Base-by-base conservation (phyloP, 768 basidiomycete species). In the Tephrocybe sp. region DNA sequence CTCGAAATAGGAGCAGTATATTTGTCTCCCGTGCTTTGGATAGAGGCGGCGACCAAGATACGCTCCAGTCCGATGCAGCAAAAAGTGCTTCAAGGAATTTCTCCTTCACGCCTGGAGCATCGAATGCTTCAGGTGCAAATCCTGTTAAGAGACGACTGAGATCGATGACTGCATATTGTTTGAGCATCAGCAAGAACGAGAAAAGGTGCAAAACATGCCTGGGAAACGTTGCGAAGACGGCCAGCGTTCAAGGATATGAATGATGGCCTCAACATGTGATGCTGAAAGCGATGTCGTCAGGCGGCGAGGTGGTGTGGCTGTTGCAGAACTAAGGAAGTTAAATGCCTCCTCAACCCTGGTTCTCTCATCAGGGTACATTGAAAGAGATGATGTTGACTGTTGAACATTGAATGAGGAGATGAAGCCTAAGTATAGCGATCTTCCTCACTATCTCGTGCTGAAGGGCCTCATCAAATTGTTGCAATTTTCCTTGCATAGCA, bases 21-120 rank as follows among this genome's bases (percentile, higher is more conserved):
- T 98, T 98, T 15, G 87, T 96, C 64, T 97, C 94, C 49, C 85
- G 74, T 6, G 82, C 65, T 67, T 92, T 97, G 3, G 74, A 65
- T 28, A 87, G 64, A 0, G 85, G 75, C n/a, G 66, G 63, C 24
- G 71, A 60, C 78, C 83, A 83, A 1, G 80, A 73, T 25, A 72
- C 44, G 63, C 53, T 62, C 85, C 87, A 90, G 42, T 87, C 85
- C 2, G 85, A 79, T 12, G 84, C 87, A 46, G 70, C 71, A 65
- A 92, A 82, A 9, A 95, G 64, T 1, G 79, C 69, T 16, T 80
- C 73, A 18, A 88, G 75, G 63, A 88, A 84, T 16, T 65, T 67
- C 31, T 77, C 72, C 44, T 76, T 75, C 45, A 76, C 54, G 38
- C 64, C 73, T 1, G 77, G 57, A 4, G 59, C 55, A 2, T 75